Conservation (phyloP, 2,329 filamentous ascomycete species). For the Tolypocladium ophioglossoides region DNA sequence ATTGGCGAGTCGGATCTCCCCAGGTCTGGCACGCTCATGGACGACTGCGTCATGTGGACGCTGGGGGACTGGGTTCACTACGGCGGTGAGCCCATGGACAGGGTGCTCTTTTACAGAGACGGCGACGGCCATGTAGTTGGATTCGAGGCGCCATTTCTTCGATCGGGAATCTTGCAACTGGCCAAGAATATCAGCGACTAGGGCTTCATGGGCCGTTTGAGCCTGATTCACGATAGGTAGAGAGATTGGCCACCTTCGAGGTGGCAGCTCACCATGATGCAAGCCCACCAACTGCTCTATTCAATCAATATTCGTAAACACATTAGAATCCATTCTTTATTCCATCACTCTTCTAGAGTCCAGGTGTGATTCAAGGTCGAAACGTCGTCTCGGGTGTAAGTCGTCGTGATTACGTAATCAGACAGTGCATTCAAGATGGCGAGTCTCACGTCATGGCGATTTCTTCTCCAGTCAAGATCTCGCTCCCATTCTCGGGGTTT, state of each 20-base stretch:
- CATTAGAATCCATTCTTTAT: too few species aligned
- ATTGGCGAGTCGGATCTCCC: slow-evolving; percentile 16
- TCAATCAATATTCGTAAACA: too few species aligned
- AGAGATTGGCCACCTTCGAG: too few species aligned
- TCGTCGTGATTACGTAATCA: neutral
- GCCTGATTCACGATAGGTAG: too few species aligned
- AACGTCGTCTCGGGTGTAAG: neutral
- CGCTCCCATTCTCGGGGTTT: neutral
- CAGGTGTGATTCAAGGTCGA: too few species aligned
- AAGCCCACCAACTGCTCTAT: too few species aligned
- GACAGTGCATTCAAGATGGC: neutral
- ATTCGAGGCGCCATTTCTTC: slow-evolving; percentile 21
- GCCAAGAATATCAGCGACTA: neutral
- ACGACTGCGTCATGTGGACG: slow-evolving; percentile 20
- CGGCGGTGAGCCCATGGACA: slow-evolving; percentile 20
- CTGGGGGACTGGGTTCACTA: slow-evolving; percentile 24
- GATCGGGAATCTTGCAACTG: slow-evolving; percentile 14
- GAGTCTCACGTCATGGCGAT: neutral
- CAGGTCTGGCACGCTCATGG: slow-evolving; percentile 6
- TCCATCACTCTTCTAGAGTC: too few species aligned
- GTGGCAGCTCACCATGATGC: too few species aligned
- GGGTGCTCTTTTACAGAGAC: slow-evolving; percentile 19
- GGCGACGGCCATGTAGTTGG: slow-evolving; percentile 13
- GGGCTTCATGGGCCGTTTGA: too few species aligned
- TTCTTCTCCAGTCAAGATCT: neutral